A percentile compares a stretch with the other conserved stretches of the same genome.
Evolutionary conservation across 768 basidiomycete genomes (phyloP).

Genomic region (Cystobasidium ongulense): DNA sequence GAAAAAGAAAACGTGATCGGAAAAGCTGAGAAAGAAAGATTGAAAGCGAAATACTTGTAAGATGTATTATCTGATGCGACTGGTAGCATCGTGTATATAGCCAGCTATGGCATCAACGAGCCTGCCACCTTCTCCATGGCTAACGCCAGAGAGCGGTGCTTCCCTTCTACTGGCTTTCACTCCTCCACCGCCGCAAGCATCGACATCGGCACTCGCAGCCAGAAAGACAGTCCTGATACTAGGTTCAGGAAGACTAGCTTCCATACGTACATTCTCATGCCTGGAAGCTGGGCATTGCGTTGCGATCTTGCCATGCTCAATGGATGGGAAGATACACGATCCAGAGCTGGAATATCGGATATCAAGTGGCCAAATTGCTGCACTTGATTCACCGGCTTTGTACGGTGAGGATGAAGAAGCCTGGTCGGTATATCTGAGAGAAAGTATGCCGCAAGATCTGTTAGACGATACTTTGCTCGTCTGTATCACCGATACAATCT

Average conservation of each 20-base stretch:
- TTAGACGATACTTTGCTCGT: slow-evolving; percentile 52
- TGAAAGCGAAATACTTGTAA: background rate
- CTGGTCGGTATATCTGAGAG: slow-evolving; percentile 31
- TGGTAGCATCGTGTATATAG: background rate
- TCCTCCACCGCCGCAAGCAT: slow-evolving; percentile 47
- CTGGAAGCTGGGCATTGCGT: slow-evolving; percentile 40
- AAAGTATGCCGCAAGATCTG: background rate
- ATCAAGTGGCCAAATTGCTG: slow-evolving; percentile 53
- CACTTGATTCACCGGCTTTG: slow-evolving; percentile 49
- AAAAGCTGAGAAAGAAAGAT: background rate
- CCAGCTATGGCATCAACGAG: background rate
- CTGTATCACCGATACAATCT: slow-evolving; percentile 72
- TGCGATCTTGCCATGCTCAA: slow-evolving; percentile 20
- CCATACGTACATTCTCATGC: slow-evolving; percentile 25
- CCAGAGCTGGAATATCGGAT: slow-evolving; percentile 58
- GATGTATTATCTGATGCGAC: no score
- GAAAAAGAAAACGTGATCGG: background rate
- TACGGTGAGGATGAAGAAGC: background rate
- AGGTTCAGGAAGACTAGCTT: slow-evolving; percentile 47
- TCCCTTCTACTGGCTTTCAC: slow-evolving; percentile 72
- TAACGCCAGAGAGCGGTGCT: slow-evolving; percentile 52
- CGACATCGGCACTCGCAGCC: slow-evolving; percentile 44
- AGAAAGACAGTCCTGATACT: slow-evolving; percentile 59
- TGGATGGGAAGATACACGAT: slow-evolving; percentile 14
- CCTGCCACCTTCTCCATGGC: slow-evolving; percentile 33